Conservation (phyloP, 1,139 yeast genomes). For the Kodamaea sp. region DNA sequence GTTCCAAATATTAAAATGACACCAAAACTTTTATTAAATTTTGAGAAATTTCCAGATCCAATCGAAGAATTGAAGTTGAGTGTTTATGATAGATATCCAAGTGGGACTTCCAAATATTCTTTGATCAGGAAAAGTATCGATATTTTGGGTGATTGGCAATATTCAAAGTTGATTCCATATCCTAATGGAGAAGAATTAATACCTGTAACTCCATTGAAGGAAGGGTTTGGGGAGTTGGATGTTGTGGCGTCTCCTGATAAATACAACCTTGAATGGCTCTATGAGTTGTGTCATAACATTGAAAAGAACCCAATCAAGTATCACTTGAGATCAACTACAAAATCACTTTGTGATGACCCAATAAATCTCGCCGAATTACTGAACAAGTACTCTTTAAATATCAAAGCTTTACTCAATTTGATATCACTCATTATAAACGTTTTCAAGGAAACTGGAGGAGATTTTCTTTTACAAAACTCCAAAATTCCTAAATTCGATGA, state of each 20-base stretch:
- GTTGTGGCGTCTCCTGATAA: constrained; percentile 10
- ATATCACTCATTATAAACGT: constrained; percentile 30
- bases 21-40: constrained; percentile 26
- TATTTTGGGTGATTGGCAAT: constrained; percentile 26
- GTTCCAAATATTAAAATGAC: constrained; percentile 39
- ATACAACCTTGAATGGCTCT: constrained; percentile 34
- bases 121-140: constrained; percentile 42
- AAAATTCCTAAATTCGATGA: constrained; percentile 40
- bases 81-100: constrained; percentile 48
- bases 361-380: constrained; percentile 37
- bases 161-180: constrained; percentile 25
- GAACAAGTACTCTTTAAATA: constrained; percentile 18
- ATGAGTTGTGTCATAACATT: constrained; percentile 43
- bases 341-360: constrained; percentile 35
- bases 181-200: constrained; percentile 10
- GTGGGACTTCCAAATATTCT: constrained; percentile 51
- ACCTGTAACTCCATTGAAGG: constrained; percentile 1
- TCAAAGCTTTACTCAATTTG: constrained; percentile 27
- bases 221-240: not conserved
- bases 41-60: constrained; percentile 43
- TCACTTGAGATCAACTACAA: constrained; percentile 44
- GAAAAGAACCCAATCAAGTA: constrained; percentile 48
- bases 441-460: constrained; percentile 36
- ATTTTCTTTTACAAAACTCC: constrained; percentile 37
- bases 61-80: constrained; percentile 36